A percentile compares a stretch with the other conserved stretches of the same genome.
These are phyloP conservation scores for Teratosphaeria epicoccoides DNA, from an alignment of 2,329 filamentous ascomycete species.

Conservation along the genomic window DNA sequence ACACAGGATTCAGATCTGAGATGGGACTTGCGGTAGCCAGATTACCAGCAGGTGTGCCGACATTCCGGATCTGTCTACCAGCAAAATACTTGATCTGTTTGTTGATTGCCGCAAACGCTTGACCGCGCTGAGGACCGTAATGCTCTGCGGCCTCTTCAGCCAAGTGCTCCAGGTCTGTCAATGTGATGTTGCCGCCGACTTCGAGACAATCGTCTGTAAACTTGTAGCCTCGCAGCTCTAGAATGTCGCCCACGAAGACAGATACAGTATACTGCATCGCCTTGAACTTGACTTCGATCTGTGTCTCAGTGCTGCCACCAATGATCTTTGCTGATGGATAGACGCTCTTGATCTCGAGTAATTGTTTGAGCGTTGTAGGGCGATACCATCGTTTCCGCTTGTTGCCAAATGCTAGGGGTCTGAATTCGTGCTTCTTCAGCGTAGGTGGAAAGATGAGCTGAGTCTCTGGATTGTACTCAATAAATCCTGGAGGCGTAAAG, in stretches of 20 bases:
- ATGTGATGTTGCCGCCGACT: slow-evolving; percentile 80
- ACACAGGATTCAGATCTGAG: slow-evolving; percentile 87
- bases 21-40: slow-evolving; percentile 91
- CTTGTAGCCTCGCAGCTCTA: slow-evolving; percentile 71
- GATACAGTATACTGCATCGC: slow-evolving; percentile 81
- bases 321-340: slow-evolving; percentile 87
- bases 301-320: slow-evolving; percentile 89
- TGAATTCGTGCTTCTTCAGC: slow-evolving; percentile 71
- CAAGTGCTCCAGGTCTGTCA: slow-evolving; percentile 84
- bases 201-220: slow-evolving; percentile 77
- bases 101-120: slow-evolving; percentile 80
- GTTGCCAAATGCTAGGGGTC: slow-evolving; percentile 79
- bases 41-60: slow-evolving; percentile 93
- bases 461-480: slow-evolving; percentile 86
- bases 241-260: slow-evolving; percentile 86
- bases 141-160: slow-evolving; percentile 67
- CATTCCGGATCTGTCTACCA: slow-evolving; percentile 88
- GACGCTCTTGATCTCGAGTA: slow-evolving; percentile 81
- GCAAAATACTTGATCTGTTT: slow-evolving; percentile 95
- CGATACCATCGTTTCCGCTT: slow-evolving; percentile 91
- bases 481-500: slow-evolving; percentile 83
- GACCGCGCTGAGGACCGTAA: slow-evolving; percentile 60
- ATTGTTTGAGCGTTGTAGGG: slow-evolving; percentile 72
- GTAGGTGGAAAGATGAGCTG: slow-evolving; percentile 89
- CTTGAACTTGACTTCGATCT: slow-evolving; percentile 98